Evolutionary conservation across 2,329 filamentous ascomycete genomes (phyloP), one percentile per base, ranked within the genome.

Genomic region (Tolypocladium pustulatum): DNA sequence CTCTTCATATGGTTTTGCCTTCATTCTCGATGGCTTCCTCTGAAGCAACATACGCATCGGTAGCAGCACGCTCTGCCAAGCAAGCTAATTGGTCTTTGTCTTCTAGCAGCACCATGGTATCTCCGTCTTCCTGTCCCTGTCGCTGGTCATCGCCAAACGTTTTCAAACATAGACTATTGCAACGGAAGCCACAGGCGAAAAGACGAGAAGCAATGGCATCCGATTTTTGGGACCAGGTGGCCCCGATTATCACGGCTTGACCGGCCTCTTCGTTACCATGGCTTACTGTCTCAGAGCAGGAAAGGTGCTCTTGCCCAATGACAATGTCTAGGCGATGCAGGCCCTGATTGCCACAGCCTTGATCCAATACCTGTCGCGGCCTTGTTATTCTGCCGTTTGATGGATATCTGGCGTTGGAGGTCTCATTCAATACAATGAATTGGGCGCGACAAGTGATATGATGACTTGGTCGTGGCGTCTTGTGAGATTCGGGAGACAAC

Each of bases 1-100:
- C 74, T 94, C n/a, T 87, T 88, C 32, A 73, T 91, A 34, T 94
- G 90, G 86, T 94, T 93, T 75, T 93, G 93, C 71, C 32, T 76
- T 93, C 59, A 85, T 94, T 13, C 87, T 85, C 1, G 81, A 89
- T n/a, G 87, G 88, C 2, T 89, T 89, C 2, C 81, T 93, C 60
- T 88, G 81, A 79, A 87, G 85, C 36, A 86, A 87, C 56, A 76
- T 86, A 25, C 75, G 78, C 0, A 70, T 74, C 2, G 75, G 81
- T 13, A 79, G 80, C 41, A 81, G 78, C 60, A 83, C 91, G 76
- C 80, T 84, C 4, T 94, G 92, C 66, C 86, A 88, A 22, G 38
- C 20, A n/a, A 8, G n/a, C 10, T 9, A 92, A 94, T 88, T 90
- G 86, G 1, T 95, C 89, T 86, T 94, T 87, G 72, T 89, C 85